Conservation (phyloP, 2,329 filamentous ascomycete genomes). For the Fusarium haematococcum region DNA sequence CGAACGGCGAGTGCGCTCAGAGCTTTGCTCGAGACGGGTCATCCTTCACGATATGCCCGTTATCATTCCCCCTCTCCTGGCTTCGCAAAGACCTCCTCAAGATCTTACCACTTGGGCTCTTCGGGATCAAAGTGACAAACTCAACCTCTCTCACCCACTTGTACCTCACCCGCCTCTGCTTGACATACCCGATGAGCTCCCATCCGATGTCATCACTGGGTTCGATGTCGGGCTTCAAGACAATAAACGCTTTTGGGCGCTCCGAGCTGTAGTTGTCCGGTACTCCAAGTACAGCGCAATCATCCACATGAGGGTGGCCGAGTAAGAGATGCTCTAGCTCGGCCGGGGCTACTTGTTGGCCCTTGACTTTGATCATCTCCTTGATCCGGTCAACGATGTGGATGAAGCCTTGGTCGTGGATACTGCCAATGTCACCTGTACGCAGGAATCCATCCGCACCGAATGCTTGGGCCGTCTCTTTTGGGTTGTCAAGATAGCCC, state of each 20-base stretch:
- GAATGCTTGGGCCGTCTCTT: not conserved
- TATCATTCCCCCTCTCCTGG: not conserved
- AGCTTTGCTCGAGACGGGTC: no score
- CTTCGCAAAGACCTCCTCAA: not conserved
- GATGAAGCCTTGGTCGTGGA: not conserved
- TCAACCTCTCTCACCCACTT: slow-evolving; percentile 22
- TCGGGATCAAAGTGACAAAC: slow-evolving; percentile 10
- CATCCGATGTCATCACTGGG: not conserved
- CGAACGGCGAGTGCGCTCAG: no score
- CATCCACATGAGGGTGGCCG: not conserved
- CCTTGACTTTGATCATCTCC: slow-evolving; percentile 24
- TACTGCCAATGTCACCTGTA: slow-evolving; percentile 3
- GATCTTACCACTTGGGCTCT: not conserved
- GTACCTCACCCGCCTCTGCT: not conserved
- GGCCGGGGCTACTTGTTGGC: slow-evolving; percentile 5
- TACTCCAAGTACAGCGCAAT: not conserved
- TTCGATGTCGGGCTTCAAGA: not conserved
- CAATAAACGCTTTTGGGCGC: slow-evolving; percentile 1
- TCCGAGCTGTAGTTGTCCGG: not conserved
- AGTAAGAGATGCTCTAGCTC: slow-evolving; percentile 5
- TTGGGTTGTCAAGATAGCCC: not conserved
- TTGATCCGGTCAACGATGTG: slow-evolving; percentile 4
- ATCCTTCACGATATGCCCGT: not conserved
- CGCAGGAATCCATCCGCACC: not conserved
- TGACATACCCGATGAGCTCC: not conserved